Conservation (phyloP, 148 eudicot genomes). For the Silene uniflora region DNA sequence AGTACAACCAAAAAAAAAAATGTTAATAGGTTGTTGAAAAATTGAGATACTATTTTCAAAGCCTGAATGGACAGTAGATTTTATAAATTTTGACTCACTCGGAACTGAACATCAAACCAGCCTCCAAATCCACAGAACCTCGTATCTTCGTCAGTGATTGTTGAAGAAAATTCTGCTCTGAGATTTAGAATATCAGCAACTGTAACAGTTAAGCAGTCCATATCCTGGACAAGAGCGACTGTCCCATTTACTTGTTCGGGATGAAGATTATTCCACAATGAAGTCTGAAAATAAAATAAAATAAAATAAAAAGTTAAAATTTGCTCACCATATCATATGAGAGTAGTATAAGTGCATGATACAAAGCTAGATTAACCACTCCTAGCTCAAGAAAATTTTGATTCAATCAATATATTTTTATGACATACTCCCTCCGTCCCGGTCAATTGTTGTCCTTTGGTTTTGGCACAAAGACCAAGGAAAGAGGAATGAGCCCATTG, state of each 20-base stretch:
- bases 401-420: too few relatives aligned
- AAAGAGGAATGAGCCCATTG: too few relatives aligned
- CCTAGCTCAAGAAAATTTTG: too few relatives aligned
- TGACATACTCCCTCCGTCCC: too few relatives aligned
- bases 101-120: slow-evolving; percentile 99
- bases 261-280: slow-evolving; percentile 87
- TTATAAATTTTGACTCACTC: slow-evolving; percentile 62
- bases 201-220: slow-evolving; percentile 76
- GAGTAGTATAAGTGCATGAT: too few relatives aligned
- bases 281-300: slow-evolving; percentile 56
- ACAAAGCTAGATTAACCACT: background rate
- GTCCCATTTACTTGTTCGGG: slow-evolving; percentile 87
- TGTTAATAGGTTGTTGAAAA: background rate
- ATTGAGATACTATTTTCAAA: background rate
- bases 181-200: slow-evolving; percentile 60
- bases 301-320: too few relatives aligned
- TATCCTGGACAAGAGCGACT: slow-evolving; percentile 64
- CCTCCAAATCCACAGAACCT: slow-evolving; percentile 82
- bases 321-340: too few relatives aligned
- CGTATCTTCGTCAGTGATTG: slow-evolving; percentile 46
- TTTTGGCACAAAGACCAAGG: too few relatives aligned
- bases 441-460: too few relatives aligned
- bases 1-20: slow-evolving; percentile 13
- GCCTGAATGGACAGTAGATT: background rate
- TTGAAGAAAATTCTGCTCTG: slow-evolving; percentile 46